phyloP scores from a whole-genome alignment of 257 asterid species.

The Gentiana macrophylla region DNA sequence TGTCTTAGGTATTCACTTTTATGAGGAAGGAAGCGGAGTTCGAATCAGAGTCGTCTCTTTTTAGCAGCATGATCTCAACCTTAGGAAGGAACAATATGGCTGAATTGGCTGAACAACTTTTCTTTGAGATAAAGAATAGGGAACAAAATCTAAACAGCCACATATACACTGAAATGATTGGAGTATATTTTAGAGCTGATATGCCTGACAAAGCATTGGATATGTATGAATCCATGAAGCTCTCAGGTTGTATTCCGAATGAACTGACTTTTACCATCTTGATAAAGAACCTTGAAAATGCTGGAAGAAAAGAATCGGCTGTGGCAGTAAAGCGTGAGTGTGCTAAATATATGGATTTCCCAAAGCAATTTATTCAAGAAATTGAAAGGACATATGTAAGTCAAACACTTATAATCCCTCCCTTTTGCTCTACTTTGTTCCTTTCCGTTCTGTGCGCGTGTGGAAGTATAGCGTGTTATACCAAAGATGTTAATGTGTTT shows the following conservation, averaged over 20 bases:
- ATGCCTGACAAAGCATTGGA: slow-evolving; percentile 52
- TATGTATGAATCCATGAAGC: slow-evolving; percentile 51
- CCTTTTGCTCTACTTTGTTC: neutral
- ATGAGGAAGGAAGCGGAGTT: slow-evolving; percentile 59
- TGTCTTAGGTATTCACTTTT: slow-evolving; percentile 49
- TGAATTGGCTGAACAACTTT: slow-evolving; percentile 40
- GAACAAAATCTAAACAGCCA: slow-evolving; percentile 51
- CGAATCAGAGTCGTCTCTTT: slow-evolving; percentile 43
- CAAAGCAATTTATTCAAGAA: slow-evolving; percentile 42
- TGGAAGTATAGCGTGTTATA: neutral
- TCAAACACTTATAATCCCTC: neutral
- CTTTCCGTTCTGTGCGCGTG: neutral
- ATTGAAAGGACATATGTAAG: slow-evolving; percentile 43
- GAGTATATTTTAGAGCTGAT: slow-evolving; percentile 52
- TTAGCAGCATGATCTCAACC: slow-evolving; percentile 45
- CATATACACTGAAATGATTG: slow-evolving; percentile 62
- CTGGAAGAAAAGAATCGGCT: slow-evolving; percentile 38
- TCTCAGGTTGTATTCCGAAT: slow-evolving; percentile 55
- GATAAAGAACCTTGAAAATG: slow-evolving; percentile 54
- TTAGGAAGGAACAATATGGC: slow-evolving; percentile 48
- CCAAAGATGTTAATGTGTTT: too few species aligned
- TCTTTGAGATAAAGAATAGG: slow-evolving; percentile 37
- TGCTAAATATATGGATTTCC: slow-evolving; percentile 40
- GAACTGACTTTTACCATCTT: slow-evolving; percentile 46
- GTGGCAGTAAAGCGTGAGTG: slow-evolving; percentile 48